These are phyloP conservation scores for Phytopythium vexans DNA, from an alignment of 352 stramenopile species.

Conservation along the genomic window DNA sequence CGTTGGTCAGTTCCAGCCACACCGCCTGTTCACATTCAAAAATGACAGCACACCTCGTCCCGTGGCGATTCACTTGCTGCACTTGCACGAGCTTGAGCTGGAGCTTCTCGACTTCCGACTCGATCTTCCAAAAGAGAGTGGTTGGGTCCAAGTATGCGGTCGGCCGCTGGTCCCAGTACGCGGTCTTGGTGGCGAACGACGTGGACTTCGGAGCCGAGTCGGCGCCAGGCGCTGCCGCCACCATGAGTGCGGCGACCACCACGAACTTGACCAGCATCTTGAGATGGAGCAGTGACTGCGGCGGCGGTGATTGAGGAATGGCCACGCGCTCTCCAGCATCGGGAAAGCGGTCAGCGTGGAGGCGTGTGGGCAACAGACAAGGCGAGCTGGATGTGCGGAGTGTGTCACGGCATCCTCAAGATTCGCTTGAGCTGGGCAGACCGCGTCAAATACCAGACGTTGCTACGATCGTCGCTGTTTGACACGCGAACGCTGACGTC, in stretches of 20 bases:
- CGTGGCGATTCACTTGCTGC: conserved; percentile 59
- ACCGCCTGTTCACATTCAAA: not conserved
- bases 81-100: conserved; percentile 59
- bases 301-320: not conserved
- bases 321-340: not conserved
- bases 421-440: not conserved
- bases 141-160: conserved; percentile 4
- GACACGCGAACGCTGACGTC: not conserved
- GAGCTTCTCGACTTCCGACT: conserved; percentile 13
- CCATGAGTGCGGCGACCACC: conserved; percentile 2
- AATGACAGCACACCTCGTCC: conserved; percentile 34
- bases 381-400: too few species aligned
- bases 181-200: conserved; percentile 57
- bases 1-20: not conserved
- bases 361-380: too few species aligned
- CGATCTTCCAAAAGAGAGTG: conserved; percentile 18
- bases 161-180: conserved; percentile 49
- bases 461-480: not conserved
- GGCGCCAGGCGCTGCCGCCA: conserved; percentile 2
- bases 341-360: not conserved
- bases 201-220: conserved; percentile 3
- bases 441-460: not conserved
- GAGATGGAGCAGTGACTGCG: not conserved
- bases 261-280: conserved; percentile 4
- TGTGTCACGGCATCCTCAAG: not conserved